Base-by-base conservation (phyloP, 371 early-diverging fungal genomes). In the Apophysomyces sp. region DNA sequence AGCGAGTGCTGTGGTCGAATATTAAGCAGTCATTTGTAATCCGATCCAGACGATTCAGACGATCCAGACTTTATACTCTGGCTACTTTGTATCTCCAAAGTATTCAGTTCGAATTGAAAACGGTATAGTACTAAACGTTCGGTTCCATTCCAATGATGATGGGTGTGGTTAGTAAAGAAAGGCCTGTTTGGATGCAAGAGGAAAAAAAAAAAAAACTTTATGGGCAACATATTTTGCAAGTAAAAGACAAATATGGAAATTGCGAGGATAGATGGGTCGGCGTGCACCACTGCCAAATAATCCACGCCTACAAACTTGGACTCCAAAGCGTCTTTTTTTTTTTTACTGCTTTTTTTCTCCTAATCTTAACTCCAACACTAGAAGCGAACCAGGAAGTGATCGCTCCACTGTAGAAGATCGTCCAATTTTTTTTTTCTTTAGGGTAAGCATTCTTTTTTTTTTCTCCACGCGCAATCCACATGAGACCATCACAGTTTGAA, bases 301-400 rank as follows among this genome's bases (percentile, higher is more conserved):
- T 44, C 24, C 44, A 44, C 44, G 21, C 21, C 49, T 18, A 21
- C 49, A 16, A 44, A 41, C 34, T 34, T 34, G 34, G 21, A 21
- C 49, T 44, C 24, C 49, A 44, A 26, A 44, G 21, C 49, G 49
- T 44, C 49, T 44, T 44, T 44, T 37, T 37, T 37, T 37, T 37
- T 44, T 44, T 44, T 44, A 44, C 49, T 44, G 49, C 49, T 44
- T 44, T 44, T 21, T 21, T 44, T 44, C 49, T 21, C 49, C 49
- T 44, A 44, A 44, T 44, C 49, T 21, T 21, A n/a, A 21, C 49
- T 44, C 4, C 49, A 44, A 21, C 21, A 21, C 11, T 21, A 21
- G 21, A 44, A 44, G n/a, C 49, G 21, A 44, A 44, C 21, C 49
- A 44, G 21, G 8, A 21, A 44, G 49, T 44, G 49, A n/a, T 44